phyloP scores from a whole-genome alignment of 352 stramenopile genomes.

The Pythium chondricola region DNA sequence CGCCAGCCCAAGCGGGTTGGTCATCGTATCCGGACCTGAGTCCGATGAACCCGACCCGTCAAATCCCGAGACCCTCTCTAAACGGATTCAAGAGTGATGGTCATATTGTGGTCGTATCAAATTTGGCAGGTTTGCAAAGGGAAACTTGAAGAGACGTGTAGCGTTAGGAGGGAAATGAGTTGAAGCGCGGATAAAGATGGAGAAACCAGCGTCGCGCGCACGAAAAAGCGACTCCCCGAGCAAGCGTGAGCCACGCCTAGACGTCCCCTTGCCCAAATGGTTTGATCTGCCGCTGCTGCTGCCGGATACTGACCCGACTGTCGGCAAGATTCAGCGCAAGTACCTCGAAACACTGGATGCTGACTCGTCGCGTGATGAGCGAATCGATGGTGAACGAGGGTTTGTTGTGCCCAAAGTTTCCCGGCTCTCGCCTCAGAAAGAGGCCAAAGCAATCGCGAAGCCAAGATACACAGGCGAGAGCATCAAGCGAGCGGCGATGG shows the following conservation, averaged over 20 bases:
- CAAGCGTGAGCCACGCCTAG: not conserved
- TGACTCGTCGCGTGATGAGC: not conserved
- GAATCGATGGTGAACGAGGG: not conserved
- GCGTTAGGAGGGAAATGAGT: too few relatives aligned
- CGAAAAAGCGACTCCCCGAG: not conserved
- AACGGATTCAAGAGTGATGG: too few relatives aligned
- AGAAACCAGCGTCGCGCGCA: conserved; percentile 3
- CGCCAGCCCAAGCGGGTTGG: too few relatives aligned
- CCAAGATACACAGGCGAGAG: conserved; percentile 6
- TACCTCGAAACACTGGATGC: conserved; percentile 9
- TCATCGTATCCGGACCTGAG: too few relatives aligned
- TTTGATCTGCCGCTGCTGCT: conserved; percentile 62
- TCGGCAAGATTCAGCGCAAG: conserved; percentile 34
- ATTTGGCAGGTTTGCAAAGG: too few relatives aligned
- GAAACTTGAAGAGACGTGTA: too few relatives aligned
- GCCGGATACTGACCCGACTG: conserved; percentile 31
- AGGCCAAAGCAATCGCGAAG: not conserved
- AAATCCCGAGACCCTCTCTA: too few relatives aligned
- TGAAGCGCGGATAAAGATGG: too few relatives aligned
- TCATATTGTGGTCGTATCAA: too few relatives aligned
- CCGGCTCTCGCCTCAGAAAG: conserved; percentile 25
- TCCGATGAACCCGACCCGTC: too few relatives aligned
- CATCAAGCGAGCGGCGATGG: conserved; percentile 4
- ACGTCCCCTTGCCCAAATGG: conserved; percentile 34
- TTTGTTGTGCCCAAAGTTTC: conserved; percentile 43